These are phyloP conservation scores for Piper betle DNA, from an alignment of 164 flowering plant genomes.

Conservation along the genomic window DNA sequence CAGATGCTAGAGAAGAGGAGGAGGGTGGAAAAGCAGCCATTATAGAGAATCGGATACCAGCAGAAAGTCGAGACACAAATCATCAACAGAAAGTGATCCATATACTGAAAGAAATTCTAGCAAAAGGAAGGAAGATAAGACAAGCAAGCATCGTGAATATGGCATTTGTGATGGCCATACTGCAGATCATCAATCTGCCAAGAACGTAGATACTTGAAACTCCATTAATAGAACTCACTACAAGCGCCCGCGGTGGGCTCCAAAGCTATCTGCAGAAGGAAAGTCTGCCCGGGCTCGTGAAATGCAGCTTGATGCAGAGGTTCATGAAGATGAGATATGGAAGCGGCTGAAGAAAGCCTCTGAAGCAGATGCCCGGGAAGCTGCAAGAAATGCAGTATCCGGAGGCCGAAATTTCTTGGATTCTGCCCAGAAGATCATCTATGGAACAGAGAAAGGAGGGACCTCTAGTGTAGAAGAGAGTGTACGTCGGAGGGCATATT, in stretches of 20 bases:
- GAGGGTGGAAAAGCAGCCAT: neutral
- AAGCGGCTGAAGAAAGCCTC: conserved; percentile 77
- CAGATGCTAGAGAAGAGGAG: conserved; percentile 4
- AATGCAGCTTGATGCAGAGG: conserved; percentile 83
- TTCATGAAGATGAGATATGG: conserved; percentile 88
- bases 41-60: neutral
- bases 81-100: neutral
- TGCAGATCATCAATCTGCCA: neutral
- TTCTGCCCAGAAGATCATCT: conserved; percentile 55
- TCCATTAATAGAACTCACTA: conserved; percentile 8
- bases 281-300: conserved; percentile 72
- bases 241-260: conserved; percentile 23
- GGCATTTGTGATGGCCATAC: neutral
- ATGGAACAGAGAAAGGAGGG: conserved; percentile 89
- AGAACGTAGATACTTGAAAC: conserved; percentile 1
- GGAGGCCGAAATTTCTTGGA: conserved; percentile 54
- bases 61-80: neutral
- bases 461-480: conserved; percentile 84
- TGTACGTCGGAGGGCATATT: conserved; percentile 73
- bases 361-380: conserved; percentile 62
- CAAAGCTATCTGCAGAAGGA: conserved; percentile 77
- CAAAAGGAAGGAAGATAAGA: conserved; percentile 5
- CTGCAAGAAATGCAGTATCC: conserved; percentile 10
- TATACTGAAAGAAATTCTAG: conserved; percentile 7
- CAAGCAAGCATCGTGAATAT: conserved; percentile 7